These are phyloP conservation scores for sweet orange (Citrus sinensis) DNA, from an alignment of 345 rosid species.

Conservation along the genomic window DNA sequence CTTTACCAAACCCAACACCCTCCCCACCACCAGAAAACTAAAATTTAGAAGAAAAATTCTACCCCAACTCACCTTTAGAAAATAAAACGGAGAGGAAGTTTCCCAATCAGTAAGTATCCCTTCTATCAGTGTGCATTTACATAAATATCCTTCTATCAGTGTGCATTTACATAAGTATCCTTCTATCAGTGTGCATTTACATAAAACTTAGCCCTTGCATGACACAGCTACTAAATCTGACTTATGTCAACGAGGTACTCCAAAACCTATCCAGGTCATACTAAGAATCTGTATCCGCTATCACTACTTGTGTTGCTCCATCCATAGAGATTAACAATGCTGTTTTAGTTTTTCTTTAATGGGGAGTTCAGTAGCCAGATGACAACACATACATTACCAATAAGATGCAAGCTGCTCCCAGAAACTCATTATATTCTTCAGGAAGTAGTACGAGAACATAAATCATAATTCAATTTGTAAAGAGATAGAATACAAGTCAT, in stretches of 20 bases:
- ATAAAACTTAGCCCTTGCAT: background rate
- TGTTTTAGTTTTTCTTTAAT: background rate
- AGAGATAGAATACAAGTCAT: background rate
- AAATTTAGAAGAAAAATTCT: too few species aligned
- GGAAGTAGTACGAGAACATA: background rate
- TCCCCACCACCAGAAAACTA: background rate
- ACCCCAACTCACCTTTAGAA: background rate
- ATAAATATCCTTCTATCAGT: background rate
- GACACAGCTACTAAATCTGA: background rate
- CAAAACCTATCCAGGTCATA: background rate
- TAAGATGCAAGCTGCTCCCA: background rate
- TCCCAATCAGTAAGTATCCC: background rate
- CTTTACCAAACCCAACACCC: background rate
- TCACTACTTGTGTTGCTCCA: background rate
- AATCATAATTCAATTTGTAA: background rate
- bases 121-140: background rate
- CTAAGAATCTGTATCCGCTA: background rate
- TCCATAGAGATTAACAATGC: background rate
- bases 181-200: background rate
- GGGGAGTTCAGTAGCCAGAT: background rate
- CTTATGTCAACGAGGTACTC: background rate
- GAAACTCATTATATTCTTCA: background rate
- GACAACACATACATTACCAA: background rate
- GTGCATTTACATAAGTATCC: background rate
- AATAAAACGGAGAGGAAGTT: background rate